These are phyloP conservation scores for Talaromyces proteolyticus DNA, from an alignment of 495 filamentous ascomycete genomes.

Conservation along the genomic window DNA sequence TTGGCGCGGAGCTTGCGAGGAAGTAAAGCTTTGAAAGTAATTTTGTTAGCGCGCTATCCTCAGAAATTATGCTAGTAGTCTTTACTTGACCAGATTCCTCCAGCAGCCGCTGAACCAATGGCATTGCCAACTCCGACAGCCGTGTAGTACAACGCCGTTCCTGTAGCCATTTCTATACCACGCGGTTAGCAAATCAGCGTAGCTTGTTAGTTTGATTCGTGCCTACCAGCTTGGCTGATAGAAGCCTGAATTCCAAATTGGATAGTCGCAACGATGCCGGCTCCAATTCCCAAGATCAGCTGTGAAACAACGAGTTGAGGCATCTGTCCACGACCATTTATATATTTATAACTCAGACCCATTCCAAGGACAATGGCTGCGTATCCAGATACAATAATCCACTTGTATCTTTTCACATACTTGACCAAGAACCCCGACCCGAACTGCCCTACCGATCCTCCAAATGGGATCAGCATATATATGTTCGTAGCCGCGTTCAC, in stretches of 20 bases:
- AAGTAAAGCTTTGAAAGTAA: neutral
- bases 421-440: neutral
- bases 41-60: neutral
- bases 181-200: neutral
- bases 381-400: conserved; percentile 2
- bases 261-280: conserved; percentile 1
- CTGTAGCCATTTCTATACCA: neutral
- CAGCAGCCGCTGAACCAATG: neutral
- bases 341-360: conserved; percentile 3
- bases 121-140: conserved; percentile 3
- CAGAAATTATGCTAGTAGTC: neutral
- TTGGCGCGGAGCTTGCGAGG: conserved; percentile 3
- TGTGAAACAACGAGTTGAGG: conserved; percentile 4
- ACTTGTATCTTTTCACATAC: conserved; percentile 4
- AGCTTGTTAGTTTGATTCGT: neutral
- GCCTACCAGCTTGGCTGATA: conserved; percentile 1
- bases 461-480: conserved; percentile 1
- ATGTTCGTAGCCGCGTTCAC: conserved; percentile 3
- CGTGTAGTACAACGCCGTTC: neutral
- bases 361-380: conserved; percentile 3
- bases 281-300: conserved; percentile 1
- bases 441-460: conserved; percentile 1
- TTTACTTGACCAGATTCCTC: conserved; percentile 4
- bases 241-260: conserved; percentile 2
- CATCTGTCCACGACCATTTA: conserved; percentile 3